Conservation (phyloP, 345 rosid genomes). For the Atalantia buxifolia region DNA sequence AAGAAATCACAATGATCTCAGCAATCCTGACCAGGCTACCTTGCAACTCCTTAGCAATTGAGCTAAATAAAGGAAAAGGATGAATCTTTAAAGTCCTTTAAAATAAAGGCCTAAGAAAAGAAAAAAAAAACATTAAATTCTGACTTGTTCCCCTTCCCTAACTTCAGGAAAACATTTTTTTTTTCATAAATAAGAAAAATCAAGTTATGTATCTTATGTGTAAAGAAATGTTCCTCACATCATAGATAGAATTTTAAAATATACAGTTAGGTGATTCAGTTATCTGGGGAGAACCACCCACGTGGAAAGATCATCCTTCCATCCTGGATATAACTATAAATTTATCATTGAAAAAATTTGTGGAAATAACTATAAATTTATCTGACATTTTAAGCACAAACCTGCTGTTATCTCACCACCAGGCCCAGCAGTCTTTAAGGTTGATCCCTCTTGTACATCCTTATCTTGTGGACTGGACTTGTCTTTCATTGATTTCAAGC, state of each 20-base stretch:
- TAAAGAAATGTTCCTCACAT: not conserved
- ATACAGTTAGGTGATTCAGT: not conserved
- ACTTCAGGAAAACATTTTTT: not conserved
- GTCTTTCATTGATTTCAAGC: constrained; percentile 83
- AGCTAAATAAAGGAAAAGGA: not conserved
- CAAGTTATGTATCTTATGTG: not conserved
- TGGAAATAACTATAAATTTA: not conserved
- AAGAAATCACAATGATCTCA: not conserved
- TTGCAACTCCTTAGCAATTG: not conserved
- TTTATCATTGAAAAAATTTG: not conserved
- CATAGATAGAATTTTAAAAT: not conserved
- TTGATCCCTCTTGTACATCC: constrained; percentile 72
- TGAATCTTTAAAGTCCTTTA: not conserved
- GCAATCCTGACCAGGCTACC: not conserved
- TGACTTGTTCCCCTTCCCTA: not conserved
- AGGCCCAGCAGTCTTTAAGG: constrained; percentile 86
- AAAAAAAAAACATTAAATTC: not conserved
- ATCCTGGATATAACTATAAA: not conserved
- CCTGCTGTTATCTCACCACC: constrained; percentile 99
- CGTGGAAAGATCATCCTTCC: not conserved
- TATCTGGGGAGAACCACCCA: not conserved
- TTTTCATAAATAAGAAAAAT: not conserved
- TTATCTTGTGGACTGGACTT: constrained; percentile 65
- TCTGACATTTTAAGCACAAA: constrained; percentile 19
- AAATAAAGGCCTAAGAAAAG: not conserved